Conservation (phyloP, 768 basidiomycete species). For the Auricularia auricula-judae region DNA sequence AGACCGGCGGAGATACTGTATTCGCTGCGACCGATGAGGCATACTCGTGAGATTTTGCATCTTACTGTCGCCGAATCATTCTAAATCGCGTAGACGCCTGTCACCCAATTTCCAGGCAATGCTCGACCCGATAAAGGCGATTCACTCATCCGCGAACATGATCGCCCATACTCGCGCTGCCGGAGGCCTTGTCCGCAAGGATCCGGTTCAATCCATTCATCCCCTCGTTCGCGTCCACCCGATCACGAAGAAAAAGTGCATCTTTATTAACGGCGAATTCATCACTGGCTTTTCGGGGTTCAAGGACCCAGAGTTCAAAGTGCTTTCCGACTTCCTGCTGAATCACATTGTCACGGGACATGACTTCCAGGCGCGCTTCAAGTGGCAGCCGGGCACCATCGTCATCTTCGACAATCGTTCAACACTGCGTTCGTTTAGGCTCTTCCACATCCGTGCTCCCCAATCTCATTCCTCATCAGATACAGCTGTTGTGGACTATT, state of each 20-base stretch:
- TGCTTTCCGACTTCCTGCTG: slow-evolving; percentile 52
- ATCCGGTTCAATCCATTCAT: slow-evolving; percentile 74
- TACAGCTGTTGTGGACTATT: neutral
- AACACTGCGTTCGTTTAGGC: neutral
- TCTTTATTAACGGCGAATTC: slow-evolving; percentile 82
- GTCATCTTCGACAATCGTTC: neutral
- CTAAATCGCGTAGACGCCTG: neutral
- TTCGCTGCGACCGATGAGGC: slow-evolving; percentile 60
- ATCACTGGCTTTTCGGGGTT: slow-evolving; percentile 44
- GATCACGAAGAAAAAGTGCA: slow-evolving; percentile 79
- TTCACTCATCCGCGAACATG: slow-evolving; percentile 57
- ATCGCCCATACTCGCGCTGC: slow-evolving; percentile 55
- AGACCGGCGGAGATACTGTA: slow-evolving; percentile 45
- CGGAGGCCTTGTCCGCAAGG: slow-evolving; percentile 65
- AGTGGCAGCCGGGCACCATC: neutral
- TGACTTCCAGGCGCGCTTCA: slow-evolving; percentile 50
- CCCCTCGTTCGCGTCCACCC: slow-evolving; percentile 72
- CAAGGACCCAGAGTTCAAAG: slow-evolving; percentile 26
- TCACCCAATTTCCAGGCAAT: neutral
- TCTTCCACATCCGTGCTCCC: neutral
- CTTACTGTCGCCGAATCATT: slow-evolving; percentile 39
- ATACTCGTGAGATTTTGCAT: slow-evolving; percentile 70
- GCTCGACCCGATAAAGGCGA: slow-evolving; percentile 29
- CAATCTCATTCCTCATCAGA: neutral
- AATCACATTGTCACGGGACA: slow-evolving; percentile 68